phyloP scores from a whole-genome alignment of 2,329 filamentous ascomycete species.

The Dendrostoma leiphaemia region DNA sequence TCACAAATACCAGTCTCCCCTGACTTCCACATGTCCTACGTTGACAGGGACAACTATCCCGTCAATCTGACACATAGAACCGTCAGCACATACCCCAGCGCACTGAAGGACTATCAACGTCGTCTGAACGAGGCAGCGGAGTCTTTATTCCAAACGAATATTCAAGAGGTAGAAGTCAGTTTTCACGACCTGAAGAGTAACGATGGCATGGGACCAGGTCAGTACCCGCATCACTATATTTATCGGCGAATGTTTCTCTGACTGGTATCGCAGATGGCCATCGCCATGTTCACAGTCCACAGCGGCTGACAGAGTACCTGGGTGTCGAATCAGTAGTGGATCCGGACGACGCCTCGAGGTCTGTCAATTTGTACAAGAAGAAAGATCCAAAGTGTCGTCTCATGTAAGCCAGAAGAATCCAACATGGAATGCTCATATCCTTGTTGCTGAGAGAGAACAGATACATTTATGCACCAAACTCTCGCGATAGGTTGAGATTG shows the following conservation, averaged over 20 bases:
- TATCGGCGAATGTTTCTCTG: not conserved
- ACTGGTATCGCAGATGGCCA: not conserved
- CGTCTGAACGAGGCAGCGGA: not conserved
- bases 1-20: not conserved
- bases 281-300: not conserved
- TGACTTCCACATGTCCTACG: not conserved
- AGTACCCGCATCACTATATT: not conserved
- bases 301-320: not conserved
- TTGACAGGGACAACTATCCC: not conserved
- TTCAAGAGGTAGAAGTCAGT: not conserved
- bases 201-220: not conserved
- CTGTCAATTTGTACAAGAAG: not conserved
- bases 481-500: not conserved
- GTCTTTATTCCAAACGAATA: not conserved
- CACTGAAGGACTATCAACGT: not conserved
- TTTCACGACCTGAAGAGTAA: not conserved
- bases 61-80: not conserved
- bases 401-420: not conserved
- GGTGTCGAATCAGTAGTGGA: not conserved
- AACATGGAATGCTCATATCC: not conserved
- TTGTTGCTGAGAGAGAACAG: not conserved
- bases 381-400: not conserved
- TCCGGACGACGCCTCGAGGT: not conserved
- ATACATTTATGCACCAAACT: not conserved
- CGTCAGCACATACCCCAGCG: not conserved